Conservation (phyloP, 2,329 filamentous ascomycete species). For the Ceratocystis albifundus region DNA sequence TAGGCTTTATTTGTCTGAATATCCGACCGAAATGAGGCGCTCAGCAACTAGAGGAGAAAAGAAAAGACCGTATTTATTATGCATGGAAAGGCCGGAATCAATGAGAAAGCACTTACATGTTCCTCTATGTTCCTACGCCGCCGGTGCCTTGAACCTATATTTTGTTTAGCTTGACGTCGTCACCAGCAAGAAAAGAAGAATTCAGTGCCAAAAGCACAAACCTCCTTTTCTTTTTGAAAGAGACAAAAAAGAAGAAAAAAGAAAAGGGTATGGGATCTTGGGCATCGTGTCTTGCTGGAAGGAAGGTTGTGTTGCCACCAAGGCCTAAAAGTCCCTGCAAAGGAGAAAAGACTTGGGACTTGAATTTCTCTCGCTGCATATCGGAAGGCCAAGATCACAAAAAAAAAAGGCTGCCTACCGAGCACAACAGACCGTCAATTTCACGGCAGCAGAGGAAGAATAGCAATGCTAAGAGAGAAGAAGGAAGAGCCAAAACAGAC, state of each 20-base stretch:
- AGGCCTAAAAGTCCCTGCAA: conserved; percentile 7
- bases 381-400: background rate
- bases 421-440: background rate
- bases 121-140: background rate
- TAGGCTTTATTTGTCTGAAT: too few relatives aligned
- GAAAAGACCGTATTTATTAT: background rate
- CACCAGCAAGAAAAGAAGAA: background rate
- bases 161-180: background rate
- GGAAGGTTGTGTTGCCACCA: background rate
- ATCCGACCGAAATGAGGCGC: too few relatives aligned
- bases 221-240: background rate
- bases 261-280: background rate
- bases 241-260: too few relatives aligned
- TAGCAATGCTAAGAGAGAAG: too few relatives aligned
- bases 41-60: too few relatives aligned
- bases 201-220: background rate
- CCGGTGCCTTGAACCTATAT: background rate
- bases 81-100: background rate
- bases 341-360: background rate
- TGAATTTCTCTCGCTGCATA: background rate
- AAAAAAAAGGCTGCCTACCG: background rate
- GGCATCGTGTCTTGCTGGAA: background rate
- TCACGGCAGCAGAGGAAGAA: background rate
- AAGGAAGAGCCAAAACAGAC: background rate
- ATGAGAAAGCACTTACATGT: background rate